Conservation (phyloP, 2,329 filamentous ascomycete genomes). For the Calycina marina region DNA sequence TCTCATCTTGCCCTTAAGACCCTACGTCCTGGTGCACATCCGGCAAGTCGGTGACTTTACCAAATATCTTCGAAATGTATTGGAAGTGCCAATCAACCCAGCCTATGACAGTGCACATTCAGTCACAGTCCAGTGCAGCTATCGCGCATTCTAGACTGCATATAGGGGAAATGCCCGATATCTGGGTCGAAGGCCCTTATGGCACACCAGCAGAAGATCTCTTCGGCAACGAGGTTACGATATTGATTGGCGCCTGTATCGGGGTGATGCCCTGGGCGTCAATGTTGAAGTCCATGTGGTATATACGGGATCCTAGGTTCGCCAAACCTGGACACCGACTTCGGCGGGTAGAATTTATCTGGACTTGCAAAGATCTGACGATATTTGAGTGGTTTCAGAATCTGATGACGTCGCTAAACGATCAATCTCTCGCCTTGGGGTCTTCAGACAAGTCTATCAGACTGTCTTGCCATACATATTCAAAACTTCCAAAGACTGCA, state of each 20-base stretch:
- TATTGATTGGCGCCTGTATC: not conserved
- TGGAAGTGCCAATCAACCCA: not conserved
- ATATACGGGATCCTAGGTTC: not conserved
- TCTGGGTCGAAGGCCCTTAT: not conserved
- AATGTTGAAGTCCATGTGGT: not conserved
- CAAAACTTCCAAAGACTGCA: too few relatives aligned
- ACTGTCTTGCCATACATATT: slow-evolving; percentile 1
- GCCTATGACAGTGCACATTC: slow-evolving; percentile 1
- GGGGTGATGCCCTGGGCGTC: not conserved
- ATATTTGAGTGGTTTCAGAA: slow-evolving; percentile 1
- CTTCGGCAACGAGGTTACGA: not conserved
- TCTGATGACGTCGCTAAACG: not conserved
- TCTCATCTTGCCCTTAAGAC: slow-evolving; percentile 1
- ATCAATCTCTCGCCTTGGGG: not conserved
- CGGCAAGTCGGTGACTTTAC: slow-evolving; percentile 1
- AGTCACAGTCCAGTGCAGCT: not conserved
- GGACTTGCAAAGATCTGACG: slow-evolving; percentile 1
- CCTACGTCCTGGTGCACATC: not conserved
- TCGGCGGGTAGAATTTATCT: not conserved
- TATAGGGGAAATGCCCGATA: not conserved
- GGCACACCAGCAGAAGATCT: not conserved
- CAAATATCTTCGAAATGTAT: not conserved
- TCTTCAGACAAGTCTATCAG: not conserved
- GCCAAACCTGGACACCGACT: not conserved
- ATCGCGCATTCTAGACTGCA: not conserved